These are phyloP conservation scores for Tolypocladium album DNA, from an alignment of 2,329 filamentous ascomycete genomes.

Conservation along the genomic window DNA sequence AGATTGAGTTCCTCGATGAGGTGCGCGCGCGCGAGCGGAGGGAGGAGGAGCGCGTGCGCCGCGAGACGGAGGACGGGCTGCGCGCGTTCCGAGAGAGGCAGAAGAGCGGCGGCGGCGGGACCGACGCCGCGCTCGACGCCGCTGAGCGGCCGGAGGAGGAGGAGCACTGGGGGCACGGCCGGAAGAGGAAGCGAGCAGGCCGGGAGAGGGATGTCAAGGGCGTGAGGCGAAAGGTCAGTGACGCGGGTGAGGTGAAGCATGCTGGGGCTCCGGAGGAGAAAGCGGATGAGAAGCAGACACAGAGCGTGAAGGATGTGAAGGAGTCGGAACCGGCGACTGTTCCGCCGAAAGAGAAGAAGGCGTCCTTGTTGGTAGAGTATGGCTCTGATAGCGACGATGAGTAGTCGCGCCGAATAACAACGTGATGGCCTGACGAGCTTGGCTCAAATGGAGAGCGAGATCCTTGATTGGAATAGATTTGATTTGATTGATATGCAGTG, in stretches of 20 bases:
- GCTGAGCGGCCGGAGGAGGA: slow-evolving; percentile 12
- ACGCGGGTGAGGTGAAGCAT: slow-evolving; percentile 1
- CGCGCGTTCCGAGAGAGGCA: slow-evolving; percentile 44
- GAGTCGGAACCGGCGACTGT: not conserved
- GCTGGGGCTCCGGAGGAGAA: slow-evolving; percentile 1
- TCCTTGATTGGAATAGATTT: slow-evolving; percentile 1
- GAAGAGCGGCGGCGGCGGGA: slow-evolving; percentile 14
- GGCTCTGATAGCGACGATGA: slow-evolving; percentile 39
- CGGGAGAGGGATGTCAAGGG: slow-evolving; percentile 25
- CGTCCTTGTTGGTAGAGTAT: slow-evolving; percentile 39
- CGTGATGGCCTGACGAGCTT: not conserved
- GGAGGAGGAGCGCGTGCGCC: slow-evolving; percentile 42
- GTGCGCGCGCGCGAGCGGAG: slow-evolving; percentile 36
- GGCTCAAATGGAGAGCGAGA: not conserved
- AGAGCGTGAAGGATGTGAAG: not conserved
- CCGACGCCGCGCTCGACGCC: slow-evolving; percentile 11
- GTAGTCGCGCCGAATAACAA: slow-evolving; percentile 5
- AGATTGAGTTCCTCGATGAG: slow-evolving; percentile 62
- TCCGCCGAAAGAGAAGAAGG: slow-evolving; percentile 11
- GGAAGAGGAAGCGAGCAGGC: slow-evolving; percentile 25
- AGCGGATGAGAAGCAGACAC: not conserved
- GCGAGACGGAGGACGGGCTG: slow-evolving; percentile 47
- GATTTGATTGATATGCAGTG: slow-evolving; percentile 3
- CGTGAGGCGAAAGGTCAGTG: slow-evolving; percentile 11
- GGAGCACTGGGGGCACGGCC: slow-evolving; percentile 22